Evolutionary conservation across 2,329 filamentous ascomycete species (phyloP).

Genomic region (Cadophora gregata): DNA sequence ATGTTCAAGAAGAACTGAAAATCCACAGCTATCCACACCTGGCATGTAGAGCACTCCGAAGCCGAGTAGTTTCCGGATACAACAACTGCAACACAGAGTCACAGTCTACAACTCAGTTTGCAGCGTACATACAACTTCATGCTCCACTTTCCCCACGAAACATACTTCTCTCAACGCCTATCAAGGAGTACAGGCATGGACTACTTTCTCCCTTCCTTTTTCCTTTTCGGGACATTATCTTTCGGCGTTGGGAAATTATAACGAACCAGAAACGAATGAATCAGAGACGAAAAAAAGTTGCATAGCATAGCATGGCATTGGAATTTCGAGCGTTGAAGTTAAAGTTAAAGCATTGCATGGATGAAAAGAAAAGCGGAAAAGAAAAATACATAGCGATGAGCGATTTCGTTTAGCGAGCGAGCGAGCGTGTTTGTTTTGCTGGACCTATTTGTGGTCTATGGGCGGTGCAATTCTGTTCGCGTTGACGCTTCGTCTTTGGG

Average conservation of each 20-base stretch:
- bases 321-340: neutral
- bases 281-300: neutral
- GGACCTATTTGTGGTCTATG: neutral
- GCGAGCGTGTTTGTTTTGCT: neutral
- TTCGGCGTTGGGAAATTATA: neutral
- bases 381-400: constrained; percentile 11
- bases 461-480: neutral
- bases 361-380: neutral
- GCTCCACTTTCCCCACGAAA: no score
- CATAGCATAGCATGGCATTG: neutral
- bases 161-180: neutral
- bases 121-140: no score
- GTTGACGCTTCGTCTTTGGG: no score
- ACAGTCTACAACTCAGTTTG: neutral
- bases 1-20: constrained; percentile 27
- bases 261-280: neutral
- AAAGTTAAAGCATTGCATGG: neutral
- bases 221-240: neutral
- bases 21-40: neutral
- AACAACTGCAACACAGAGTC: neutral
- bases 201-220: neutral
- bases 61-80: neutral
- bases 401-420: neutral
- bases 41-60: neutral
- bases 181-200: neutral